Base-by-base conservation (phyloP, 495 filamentous ascomycete species). In the Cercophora scortea region DNA sequence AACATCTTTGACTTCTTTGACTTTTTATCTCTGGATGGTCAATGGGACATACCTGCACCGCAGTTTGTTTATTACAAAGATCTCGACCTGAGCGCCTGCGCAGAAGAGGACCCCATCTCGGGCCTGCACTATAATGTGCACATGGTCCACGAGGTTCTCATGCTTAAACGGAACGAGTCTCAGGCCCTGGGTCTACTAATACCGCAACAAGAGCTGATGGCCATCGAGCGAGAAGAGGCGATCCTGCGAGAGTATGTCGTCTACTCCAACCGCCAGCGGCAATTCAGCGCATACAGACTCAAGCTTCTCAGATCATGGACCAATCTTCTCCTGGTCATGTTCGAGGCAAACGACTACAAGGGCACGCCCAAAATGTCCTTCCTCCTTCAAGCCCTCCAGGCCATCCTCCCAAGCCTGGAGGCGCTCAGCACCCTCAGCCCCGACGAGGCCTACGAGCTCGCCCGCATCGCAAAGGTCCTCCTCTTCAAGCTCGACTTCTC, bases 1-100 rank as follows among this genome's bases (percentile, higher is more conserved):
- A 87, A 84, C 6, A 78, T 97, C 12, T 94, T 96, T 66, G 94
- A 96, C 56, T 79, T 96, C 17, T 90, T 95, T 51, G 94, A 97
- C 68, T 96, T 97, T 51, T 75, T 90, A 33, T 84, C 90, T 50
- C 66, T 88, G 8, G 83, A 90, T 41, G 73, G 83, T 41, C 48
- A 71, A 2, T 76, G 75, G 54, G 56, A 73, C 38, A 61, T 77
- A 35, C 50, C 67, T 9, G 49, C 60, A 2, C 84, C 87, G 8
- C 51, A 72, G 11, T 67, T 82, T 16, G 63, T 64, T 9, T 72
- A 79, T 38, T 84, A 90, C 49, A 63, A 71, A 13, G 79, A 81
- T 40, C 59, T 92, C 36, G 79, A 86, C 52, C 61, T 92, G 42
- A 68, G 76, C 4, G 61, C 81, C 8, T 91, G 81, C 52, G 66